Evolutionary conservation across 495 filamentous ascomycete species (phyloP).

Genomic region (Hyaloscypha hepaticicola): DNA sequence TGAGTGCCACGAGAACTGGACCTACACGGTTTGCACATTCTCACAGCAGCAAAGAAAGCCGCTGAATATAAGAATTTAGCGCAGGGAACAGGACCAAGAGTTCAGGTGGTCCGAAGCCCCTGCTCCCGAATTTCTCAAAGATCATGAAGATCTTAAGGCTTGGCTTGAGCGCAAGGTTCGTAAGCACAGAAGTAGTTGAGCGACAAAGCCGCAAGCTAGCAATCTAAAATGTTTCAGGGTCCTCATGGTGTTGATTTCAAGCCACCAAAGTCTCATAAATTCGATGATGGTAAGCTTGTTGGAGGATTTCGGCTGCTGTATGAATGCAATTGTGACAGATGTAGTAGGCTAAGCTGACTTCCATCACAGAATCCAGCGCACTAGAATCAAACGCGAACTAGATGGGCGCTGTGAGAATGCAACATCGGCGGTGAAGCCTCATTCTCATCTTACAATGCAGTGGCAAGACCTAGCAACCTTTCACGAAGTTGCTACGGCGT

Average conservation of each 20-base stretch:
- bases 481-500: background rate
- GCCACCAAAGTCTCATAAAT: background rate
- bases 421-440: background rate
- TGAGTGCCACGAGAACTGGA: slow-evolving; percentile 5
- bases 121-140: background rate
- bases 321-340: background rate
- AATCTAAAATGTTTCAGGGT: background rate
- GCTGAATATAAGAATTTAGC: background rate
- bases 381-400: background rate
- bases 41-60: background rate
- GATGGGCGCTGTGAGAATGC: background rate
- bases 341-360: background rate
- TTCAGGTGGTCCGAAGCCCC: background rate
- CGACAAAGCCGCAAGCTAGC: background rate
- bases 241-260: background rate
- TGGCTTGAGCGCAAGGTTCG: background rate
- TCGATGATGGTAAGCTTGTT: background rate
- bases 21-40: background rate
- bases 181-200: background rate
- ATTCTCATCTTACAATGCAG: background rate
- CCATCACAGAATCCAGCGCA: background rate
- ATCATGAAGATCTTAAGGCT: background rate
- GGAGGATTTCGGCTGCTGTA: slow-evolving; percentile 4
- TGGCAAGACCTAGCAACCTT: background rate
- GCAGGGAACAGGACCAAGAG: background rate